These are phyloP conservation scores for Earliella scabrosa DNA, from an alignment of 1,284 basidiomycete genomes.

Conservation along the genomic window DNA sequence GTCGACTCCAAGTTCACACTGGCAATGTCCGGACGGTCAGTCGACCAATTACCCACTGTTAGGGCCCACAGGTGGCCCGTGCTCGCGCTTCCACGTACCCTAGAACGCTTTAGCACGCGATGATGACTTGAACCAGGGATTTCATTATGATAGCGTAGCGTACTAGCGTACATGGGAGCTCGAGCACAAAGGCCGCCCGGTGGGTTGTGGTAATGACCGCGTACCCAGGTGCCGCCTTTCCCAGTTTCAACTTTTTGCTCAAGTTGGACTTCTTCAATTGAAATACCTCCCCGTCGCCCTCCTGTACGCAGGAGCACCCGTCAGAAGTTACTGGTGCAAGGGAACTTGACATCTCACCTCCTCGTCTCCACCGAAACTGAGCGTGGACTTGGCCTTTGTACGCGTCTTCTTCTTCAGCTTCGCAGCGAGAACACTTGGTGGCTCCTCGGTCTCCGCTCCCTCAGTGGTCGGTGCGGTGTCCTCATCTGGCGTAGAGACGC, in stretches of 20 bases:
- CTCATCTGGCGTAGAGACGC: constrained; percentile 34
- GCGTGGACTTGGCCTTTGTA: constrained; percentile 61
- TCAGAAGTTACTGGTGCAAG: constrained; percentile 28
- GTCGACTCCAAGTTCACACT: constrained; percentile 46
- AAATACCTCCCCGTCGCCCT: constrained; percentile 64
- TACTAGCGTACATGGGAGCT: constrained; percentile 21
- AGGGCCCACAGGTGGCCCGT: neutral
- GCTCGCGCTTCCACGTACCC: constrained; percentile 21
- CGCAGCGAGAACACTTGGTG: constrained; percentile 60
- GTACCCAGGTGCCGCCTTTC: constrained; percentile 47
- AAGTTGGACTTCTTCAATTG: constrained; percentile 79
- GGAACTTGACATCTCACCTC: constrained; percentile 56
- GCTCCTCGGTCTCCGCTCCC: constrained; percentile 36
- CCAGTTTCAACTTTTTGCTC: constrained; percentile 65
- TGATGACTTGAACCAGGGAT: neutral
- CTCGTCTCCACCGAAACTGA: constrained; percentile 86
- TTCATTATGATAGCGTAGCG: constrained; percentile 7
- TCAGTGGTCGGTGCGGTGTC: constrained; percentile 40
- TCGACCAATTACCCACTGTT: neutral
- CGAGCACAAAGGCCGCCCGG: constrained; percentile 10
- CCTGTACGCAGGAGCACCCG: constrained; percentile 38
- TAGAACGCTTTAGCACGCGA: neutral
- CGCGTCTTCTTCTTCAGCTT: constrained; percentile 73
- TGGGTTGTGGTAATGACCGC: neutral
- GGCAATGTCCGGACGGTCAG: neutral